Evolutionary conservation across 345 rosid species (phyloP).

Genomic region (Carallia brachiata): DNA sequence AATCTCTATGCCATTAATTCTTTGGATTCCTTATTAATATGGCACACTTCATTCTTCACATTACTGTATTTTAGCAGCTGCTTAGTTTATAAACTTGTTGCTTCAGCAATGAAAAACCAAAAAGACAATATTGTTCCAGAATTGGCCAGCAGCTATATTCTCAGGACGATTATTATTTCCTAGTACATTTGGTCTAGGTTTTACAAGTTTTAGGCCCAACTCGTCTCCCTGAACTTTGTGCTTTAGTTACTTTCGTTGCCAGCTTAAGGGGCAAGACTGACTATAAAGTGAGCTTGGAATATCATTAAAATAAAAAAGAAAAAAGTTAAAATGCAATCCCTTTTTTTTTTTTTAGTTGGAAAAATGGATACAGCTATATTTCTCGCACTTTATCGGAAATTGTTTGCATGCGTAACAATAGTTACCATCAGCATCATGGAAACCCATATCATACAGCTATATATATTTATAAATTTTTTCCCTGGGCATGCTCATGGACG

Average conservation of each 20-base stretch:
- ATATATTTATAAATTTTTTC: not conserved
- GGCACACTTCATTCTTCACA: not conserved
- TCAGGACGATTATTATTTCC: no score
- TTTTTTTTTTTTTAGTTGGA: no score
- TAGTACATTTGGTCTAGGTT: not conserved
- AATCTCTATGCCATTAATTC: not conserved
- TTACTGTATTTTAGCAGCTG: not conserved
- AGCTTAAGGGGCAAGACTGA: no score
- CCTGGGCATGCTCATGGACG: not conserved
- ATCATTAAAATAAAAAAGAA: no score
- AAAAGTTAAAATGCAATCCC: not conserved
- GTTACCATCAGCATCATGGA: constrained; percentile 14
- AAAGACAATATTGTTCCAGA: not conserved
- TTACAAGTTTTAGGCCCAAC: not conserved
- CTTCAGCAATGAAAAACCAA: not conserved
- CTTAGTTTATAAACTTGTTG: not conserved
- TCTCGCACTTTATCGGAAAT: not conserved
- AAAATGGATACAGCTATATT: not conserved
- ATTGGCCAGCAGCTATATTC: not conserved
- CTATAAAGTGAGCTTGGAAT: no score
- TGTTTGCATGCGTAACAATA: not conserved
- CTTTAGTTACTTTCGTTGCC: not conserved
- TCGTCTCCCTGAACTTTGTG: no score
- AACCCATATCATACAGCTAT: not conserved
- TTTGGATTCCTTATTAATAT: not conserved